Percentiles rank a stretch among this genome's conserved stretches.
Evolutionary conservation across 2,329 filamentous ascomycete genomes (phyloP).

Genomic region (Seiridium cupressi): DNA sequence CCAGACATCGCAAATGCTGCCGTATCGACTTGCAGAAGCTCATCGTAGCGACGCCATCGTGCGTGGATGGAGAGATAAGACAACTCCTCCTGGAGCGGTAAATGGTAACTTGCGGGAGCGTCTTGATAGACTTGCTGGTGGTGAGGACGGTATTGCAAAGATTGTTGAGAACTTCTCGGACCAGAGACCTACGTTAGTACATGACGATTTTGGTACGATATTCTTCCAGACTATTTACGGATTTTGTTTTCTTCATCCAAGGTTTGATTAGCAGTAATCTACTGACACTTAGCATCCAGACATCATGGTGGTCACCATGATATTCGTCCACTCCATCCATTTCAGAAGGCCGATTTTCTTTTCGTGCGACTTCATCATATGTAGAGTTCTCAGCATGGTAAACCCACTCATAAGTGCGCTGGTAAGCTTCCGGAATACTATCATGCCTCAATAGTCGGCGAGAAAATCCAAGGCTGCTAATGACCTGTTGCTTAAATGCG

Average conservation of each 20-base stretch:
- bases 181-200: background rate
- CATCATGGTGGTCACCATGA: too few relatives aligned
- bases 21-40: background rate
- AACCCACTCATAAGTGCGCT: too few relatives aligned
- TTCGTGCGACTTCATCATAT: too few relatives aligned
- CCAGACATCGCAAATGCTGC: background rate
- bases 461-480: too few relatives aligned
- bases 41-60: background rate
- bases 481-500: too few relatives aligned
- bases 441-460: too few relatives aligned
- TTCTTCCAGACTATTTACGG: too few relatives aligned
- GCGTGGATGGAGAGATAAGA: background rate
- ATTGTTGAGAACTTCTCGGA: background rate
- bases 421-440: too few relatives aligned
- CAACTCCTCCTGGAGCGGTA: too few relatives aligned
- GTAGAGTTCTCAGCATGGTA: too few relatives aligned
- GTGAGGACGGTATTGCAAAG: background rate
- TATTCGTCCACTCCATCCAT: background rate
- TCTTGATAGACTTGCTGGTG: background rate
- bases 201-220: constrained; percentile 1
- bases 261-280: background rate
- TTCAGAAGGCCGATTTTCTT: too few relatives aligned
- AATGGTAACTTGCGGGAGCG: background rate
- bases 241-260: too few relatives aligned
- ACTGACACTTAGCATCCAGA: background rate